phyloP scores from a whole-genome alignment of 306 rosid species.

The Erythrophleum fordii region DNA sequence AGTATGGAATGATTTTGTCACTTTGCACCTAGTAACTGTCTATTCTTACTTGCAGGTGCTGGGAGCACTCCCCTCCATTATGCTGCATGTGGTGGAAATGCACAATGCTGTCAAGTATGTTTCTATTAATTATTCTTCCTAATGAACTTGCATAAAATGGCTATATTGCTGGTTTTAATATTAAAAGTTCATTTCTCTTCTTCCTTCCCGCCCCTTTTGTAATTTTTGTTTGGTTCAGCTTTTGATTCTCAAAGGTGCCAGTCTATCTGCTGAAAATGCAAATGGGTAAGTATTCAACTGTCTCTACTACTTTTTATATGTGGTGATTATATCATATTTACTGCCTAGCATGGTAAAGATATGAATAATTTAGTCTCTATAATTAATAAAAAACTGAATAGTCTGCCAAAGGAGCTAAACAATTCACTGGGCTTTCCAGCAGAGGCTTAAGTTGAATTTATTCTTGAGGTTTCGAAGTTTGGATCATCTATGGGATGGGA shows the following conservation, averaged over 20 bases:
- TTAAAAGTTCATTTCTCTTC: slow-evolving; percentile 31
- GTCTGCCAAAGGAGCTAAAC: slow-evolving; percentile 10
- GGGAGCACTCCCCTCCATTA: slow-evolving; percentile 98
- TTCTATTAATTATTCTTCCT: slow-evolving; percentile 17
- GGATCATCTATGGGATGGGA: neutral
- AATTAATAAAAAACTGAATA: slow-evolving; percentile 5
- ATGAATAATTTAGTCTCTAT: slow-evolving; percentile 22
- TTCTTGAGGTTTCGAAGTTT: neutral
- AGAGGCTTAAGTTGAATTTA: neutral
- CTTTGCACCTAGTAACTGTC: slow-evolving; percentile 21
- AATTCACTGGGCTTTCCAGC: slow-evolving; percentile 13
- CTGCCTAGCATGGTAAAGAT: slow-evolving; percentile 1
- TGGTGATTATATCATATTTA: slow-evolving; percentile 19
- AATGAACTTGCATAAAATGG: neutral
- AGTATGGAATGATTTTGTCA: slow-evolving; percentile 8
- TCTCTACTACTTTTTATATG: slow-evolving; percentile 34
- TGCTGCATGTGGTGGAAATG: slow-evolving; percentile 98
- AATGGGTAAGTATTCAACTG: slow-evolving; percentile 66
- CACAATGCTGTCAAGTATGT: slow-evolving; percentile 90
- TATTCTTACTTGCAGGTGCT: slow-evolving; percentile 64
- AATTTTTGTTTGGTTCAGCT: slow-evolving; percentile 61
- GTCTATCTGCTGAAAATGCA: slow-evolving; percentile 73
- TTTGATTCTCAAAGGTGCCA: slow-evolving; percentile 82
- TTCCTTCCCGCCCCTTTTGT: slow-evolving; percentile 1
- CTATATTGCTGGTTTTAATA: slow-evolving; percentile 29